Evolutionary conservation across 2,329 filamentous ascomycete species (phyloP).

Genomic region (Xylaria sp.): DNA sequence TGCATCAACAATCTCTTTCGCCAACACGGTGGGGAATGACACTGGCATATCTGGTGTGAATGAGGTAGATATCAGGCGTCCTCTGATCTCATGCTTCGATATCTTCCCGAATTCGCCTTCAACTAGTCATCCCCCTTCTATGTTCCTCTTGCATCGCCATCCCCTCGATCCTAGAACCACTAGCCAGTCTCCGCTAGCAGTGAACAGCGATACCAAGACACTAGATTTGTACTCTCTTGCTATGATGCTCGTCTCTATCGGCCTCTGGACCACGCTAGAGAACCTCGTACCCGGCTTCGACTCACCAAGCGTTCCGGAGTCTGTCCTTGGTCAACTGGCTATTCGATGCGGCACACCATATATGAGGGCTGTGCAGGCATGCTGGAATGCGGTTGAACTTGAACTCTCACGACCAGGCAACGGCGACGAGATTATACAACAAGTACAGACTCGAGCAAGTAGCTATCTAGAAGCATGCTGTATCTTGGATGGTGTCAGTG

Average conservation of each 20-base stretch:
- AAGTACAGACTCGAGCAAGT: constrained; percentile 65
- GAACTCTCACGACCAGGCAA: constrained; percentile 61
- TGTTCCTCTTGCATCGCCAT: constrained; percentile 69
- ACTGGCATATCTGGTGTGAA: constrained; percentile 54
- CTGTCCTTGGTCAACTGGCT: constrained; percentile 70
- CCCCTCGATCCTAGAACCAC: constrained; percentile 69
- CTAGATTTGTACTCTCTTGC: constrained; percentile 79
- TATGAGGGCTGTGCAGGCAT: constrained; percentile 78
- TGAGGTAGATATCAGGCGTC: constrained; percentile 72
- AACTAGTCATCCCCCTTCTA: constrained; percentile 46
- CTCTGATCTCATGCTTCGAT: constrained; percentile 79
- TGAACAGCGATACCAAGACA: constrained; percentile 66
- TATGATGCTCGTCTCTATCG: constrained; percentile 78
- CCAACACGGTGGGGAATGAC: constrained; percentile 57
- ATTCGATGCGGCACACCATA: constrained; percentile 79
- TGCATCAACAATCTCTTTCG: constrained; percentile 75
- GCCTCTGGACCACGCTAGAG: constrained; percentile 77
- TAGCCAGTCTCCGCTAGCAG: constrained; percentile 59
- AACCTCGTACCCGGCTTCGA: constrained; percentile 59
- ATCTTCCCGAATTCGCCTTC: constrained; percentile 69
- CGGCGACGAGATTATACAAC: constrained; percentile 64
- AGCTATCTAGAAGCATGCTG: constrained; percentile 71
- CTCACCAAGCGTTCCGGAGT: constrained; percentile 66
- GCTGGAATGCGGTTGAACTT: constrained; percentile 76
- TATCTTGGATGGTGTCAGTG: constrained; percentile 69